phyloP scores from a whole-genome alignment of 1,139 yeast genomes.

The Kurtzmaniella quercitrusa region DNA sequence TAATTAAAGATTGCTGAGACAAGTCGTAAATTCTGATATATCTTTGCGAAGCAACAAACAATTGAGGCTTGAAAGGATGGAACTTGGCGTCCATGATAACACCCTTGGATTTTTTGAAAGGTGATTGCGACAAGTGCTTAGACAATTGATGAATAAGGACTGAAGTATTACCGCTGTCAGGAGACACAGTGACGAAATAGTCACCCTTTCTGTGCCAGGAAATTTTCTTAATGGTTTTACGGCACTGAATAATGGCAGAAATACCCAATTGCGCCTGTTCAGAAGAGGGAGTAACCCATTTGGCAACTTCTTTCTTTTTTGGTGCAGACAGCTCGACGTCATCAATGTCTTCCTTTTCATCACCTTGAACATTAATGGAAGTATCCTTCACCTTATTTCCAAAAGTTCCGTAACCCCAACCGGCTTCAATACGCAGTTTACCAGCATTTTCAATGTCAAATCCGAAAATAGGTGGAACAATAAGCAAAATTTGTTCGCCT shows the following conservation, averaged over 20 bases:
- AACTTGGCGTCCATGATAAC: conserved; percentile 93
- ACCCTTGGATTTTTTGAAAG: conserved; percentile 91
- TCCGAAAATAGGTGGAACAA: conserved; percentile 90
- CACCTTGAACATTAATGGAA: conserved; percentile 43
- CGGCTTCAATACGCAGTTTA: conserved; percentile 74
- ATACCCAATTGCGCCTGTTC: conserved; percentile 65
- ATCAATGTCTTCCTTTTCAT: conserved; percentile 33
- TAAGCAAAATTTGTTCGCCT: conserved; percentile 73
- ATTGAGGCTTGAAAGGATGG: conserved; percentile 94
- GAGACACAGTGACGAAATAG: conserved; percentile 90
- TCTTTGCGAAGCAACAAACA: conserved; percentile 92
- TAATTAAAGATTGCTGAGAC: conserved; percentile 76
- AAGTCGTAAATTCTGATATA: conserved; percentile 87
- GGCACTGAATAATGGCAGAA: conserved; percentile 63
- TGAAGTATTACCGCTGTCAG: conserved; percentile 83
- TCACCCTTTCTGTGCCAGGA: conserved; percentile 99
- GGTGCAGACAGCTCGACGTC: conserved; percentile 24
- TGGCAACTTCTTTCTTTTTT: conserved; percentile 59
- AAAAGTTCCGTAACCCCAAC: conserved; percentile 87
- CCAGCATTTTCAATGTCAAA: conserved; percentile 82
- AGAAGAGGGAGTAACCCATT: conserved; percentile 80
- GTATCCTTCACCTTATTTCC: conserved; percentile 49
- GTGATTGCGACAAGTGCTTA: conserved; percentile 95
- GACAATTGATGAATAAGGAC: conserved; percentile 93
- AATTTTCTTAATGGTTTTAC: conserved; percentile 71